Conservation (phyloP, 2,329 filamentous ascomycete genomes). For the Colletotrichum tropicale region DNA sequence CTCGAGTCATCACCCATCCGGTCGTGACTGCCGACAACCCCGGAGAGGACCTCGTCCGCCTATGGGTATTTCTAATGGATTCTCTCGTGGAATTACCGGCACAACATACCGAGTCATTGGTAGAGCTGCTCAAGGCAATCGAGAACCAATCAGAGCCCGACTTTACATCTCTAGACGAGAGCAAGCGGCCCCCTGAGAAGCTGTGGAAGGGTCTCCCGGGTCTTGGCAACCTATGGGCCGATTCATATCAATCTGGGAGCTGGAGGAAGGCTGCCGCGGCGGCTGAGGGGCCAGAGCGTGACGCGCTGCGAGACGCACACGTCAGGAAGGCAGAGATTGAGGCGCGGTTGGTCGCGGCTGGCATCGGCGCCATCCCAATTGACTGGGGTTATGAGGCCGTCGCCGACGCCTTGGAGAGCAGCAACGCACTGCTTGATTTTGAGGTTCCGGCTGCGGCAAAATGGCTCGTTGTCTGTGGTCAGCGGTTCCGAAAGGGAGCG, state of each 20-base stretch:
- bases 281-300: fast-evolving
- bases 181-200: neutral
- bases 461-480: neutral
- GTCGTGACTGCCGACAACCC: neutral
- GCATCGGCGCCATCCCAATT: neutral
- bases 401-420: neutral
- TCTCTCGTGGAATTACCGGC: neutral
- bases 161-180: neutral
- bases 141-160: neutral
- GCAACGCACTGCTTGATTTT: neutral
- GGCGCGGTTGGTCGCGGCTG: neutral
- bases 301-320: neutral
- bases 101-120: neutral
- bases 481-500: neutral
- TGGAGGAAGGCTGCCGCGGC: neutral
- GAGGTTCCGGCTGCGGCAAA: neutral
- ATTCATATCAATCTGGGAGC: neutral
- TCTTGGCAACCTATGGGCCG: neutral
- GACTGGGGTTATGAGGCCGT: neutral
- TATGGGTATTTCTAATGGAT: neutral
- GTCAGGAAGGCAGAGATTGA: neutral
- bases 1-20: neutral
- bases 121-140: neutral
- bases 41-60: neutral
- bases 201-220: neutral